A percentile compares a stretch with the other conserved stretches of the same genome.
phyloP scores from a whole-genome alignment of 208 protist genomes.

The Acanthamoeba healyi region DNA sequence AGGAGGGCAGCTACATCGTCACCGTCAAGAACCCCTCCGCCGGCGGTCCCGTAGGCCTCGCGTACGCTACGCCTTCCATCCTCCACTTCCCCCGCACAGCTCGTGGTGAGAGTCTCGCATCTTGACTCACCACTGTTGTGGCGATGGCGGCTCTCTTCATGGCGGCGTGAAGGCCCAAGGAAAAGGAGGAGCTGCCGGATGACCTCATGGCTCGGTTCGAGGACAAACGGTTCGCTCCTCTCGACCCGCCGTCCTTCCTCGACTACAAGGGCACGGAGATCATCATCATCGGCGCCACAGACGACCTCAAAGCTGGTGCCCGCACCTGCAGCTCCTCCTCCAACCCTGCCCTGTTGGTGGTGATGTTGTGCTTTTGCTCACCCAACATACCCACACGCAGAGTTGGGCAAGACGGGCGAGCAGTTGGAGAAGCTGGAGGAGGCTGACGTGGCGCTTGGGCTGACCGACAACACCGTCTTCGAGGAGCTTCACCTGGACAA shows the following conservation, averaged over 20 bases:
- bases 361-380: neutral
- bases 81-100: neutral
- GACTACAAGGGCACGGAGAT: neutral
- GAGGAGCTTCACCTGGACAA: neutral
- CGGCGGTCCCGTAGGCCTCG: neutral
- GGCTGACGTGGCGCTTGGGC: conserved; percentile 15
- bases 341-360: neutral
- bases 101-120: no score
- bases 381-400: neutral
- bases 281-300: conserved; percentile 30
- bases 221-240: neutral
- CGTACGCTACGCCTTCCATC: neutral
- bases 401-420: conserved; percentile 24
- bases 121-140: no score
- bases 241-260: conserved; percentile 13
- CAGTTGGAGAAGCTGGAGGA: conserved; percentile 52
- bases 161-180: neutral
- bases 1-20: conserved; percentile 45
- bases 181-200: neutral
- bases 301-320: neutral
- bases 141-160: neutral
- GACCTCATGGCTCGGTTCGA: neutral
- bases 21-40: neutral
- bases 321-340: neutral
- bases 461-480: neutral